phyloP scores from a whole-genome alignment of 768 basidiomycete genomes.

The Hydnomerulius pinastri region DNA sequence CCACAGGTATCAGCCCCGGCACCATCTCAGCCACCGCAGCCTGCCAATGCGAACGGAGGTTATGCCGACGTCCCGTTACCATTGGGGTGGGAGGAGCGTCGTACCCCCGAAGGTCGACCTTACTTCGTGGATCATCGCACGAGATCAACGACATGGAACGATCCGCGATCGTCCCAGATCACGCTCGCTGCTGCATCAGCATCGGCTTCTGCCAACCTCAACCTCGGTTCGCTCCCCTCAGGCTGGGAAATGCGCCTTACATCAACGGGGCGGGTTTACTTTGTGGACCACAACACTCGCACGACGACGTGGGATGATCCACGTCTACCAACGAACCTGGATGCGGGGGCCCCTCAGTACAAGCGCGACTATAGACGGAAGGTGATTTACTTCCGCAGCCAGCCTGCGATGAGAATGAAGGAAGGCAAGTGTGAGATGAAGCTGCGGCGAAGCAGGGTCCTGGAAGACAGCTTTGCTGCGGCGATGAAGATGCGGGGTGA shows the following conservation, averaged over 20 bases:
- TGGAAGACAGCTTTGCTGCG: slow-evolving; percentile 85
- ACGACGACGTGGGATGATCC: slow-evolving; percentile 96
- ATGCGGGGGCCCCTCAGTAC: slow-evolving; percentile 92
- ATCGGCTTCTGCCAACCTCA: slow-evolving; percentile 48
- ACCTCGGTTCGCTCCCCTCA: slow-evolving; percentile 81
- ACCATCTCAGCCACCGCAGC: slow-evolving; percentile 25
- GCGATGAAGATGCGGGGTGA: slow-evolving; percentile 80
- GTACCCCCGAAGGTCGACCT: slow-evolving; percentile 82
- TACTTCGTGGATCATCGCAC: slow-evolving; percentile 79
- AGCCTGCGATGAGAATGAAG: slow-evolving; percentile 77
- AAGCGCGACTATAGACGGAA: slow-evolving; percentile 92
- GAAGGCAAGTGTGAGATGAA: slow-evolving; percentile 88
- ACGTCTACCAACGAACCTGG: slow-evolving; percentile 76
- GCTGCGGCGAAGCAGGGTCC: slow-evolving; percentile 73
- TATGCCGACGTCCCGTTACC: slow-evolving; percentile 75
- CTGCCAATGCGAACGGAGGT: slow-evolving; percentile 26
- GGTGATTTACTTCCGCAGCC: slow-evolving; percentile 89
- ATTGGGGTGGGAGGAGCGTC: slow-evolving; percentile 90
- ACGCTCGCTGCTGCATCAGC: slow-evolving; percentile 46
- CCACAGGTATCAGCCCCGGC: slow-evolving; percentile 13
- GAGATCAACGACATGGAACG: slow-evolving; percentile 89
- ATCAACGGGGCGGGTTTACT: slow-evolving; percentile 82
- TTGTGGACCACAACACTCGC: slow-evolving; percentile 88
- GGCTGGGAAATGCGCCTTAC: slow-evolving; percentile 97
- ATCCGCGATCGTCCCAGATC: slow-evolving; percentile 65